Evolutionary conservation across 768 basidiomycete species (phyloP).

Genomic region (Amanita molliuscula): DNA sequence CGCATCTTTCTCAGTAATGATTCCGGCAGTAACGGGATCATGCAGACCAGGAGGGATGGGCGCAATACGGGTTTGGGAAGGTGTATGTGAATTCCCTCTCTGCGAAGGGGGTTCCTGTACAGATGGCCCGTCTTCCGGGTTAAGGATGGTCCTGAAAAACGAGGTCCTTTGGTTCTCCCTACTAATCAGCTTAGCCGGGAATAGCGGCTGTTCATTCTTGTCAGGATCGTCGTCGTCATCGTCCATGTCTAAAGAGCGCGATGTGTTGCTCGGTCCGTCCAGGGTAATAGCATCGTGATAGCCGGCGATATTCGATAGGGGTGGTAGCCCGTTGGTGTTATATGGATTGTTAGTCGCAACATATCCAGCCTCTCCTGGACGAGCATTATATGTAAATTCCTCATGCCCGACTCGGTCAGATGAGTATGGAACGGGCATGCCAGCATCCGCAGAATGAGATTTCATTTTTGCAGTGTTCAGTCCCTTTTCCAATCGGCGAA

Average conservation of each 20-base stretch:
- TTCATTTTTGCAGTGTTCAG: conserved; percentile 71
- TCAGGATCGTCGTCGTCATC: conserved; percentile 66
- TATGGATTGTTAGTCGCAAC: conserved; percentile 25
- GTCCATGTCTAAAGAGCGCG: conserved; percentile 37
- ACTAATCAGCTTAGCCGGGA: conserved; percentile 66
- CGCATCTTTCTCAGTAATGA: conserved; percentile 62
- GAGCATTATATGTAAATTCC: conserved; percentile 19
- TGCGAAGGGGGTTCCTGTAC: conserved; percentile 20
- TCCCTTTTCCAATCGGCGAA: conserved; percentile 77
- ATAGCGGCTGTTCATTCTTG: conserved; percentile 50
- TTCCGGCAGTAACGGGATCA: conserved; percentile 66
- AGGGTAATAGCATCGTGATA: conserved; percentile 25
- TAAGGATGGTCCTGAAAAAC: conserved; percentile 79
- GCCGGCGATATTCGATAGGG: conserved; percentile 29
- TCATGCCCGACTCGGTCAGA: conserved; percentile 20
- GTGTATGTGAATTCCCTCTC: conserved; percentile 27
- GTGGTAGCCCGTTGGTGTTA: conserved; percentile 36
- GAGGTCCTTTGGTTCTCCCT: conserved; percentile 62
- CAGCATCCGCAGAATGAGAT: conserved; percentile 34
- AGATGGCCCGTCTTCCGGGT: conserved; percentile 46
- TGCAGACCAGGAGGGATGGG: conserved; percentile 29
- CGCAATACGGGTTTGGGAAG: conserved; percentile 26
- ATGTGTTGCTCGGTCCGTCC: conserved; percentile 22
- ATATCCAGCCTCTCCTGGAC: conserved; percentile 23
- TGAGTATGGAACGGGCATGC: conserved; percentile 22